Conservation (phyloP, 1,284 basidiomycete species). For the Apiotrichum domesticum region DNA sequence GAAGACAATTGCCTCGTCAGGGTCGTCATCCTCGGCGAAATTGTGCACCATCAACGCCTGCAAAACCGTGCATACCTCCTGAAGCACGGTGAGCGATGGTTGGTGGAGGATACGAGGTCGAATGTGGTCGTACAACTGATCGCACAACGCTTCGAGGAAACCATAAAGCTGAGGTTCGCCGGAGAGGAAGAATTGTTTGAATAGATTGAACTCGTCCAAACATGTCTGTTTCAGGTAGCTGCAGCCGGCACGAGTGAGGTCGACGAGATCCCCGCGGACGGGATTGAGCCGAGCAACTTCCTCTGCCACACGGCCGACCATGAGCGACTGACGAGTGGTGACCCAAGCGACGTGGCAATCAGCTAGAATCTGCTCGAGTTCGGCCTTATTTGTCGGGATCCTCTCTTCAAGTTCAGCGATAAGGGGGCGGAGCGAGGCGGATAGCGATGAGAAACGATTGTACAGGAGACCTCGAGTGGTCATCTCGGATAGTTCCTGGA, state of each 20-base stretch:
- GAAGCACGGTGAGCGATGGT: slow-evolving; percentile 72
- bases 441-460: slow-evolving; percentile 71
- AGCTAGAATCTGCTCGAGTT: slow-evolving; percentile 64
- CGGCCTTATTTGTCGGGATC: slow-evolving; percentile 59
- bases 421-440: slow-evolving; percentile 65
- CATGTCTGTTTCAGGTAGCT: slow-evolving; percentile 84
- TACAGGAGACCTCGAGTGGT: slow-evolving; percentile 80
- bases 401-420: slow-evolving; percentile 77
- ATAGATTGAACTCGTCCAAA: slow-evolving; percentile 77
- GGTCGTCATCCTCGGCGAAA: slow-evolving; percentile 23
- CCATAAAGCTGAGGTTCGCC: slow-evolving; percentile 75
- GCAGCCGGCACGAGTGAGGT: slow-evolving; percentile 79
- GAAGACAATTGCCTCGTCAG: slow-evolving; percentile 19
- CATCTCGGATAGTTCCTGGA: slow-evolving; percentile 69
- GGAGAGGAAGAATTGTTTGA: slow-evolving; percentile 73
- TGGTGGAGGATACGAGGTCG: slow-evolving; percentile 90
- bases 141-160: slow-evolving; percentile 82
- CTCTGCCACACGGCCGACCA: slow-evolving; percentile 63
- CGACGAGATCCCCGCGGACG: slow-evolving; percentile 68
- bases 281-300: slow-evolving; percentile 80
- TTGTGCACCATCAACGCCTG: slow-evolving; percentile 91
- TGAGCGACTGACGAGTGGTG: slow-evolving; percentile 59
- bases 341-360: slow-evolving; percentile 85
- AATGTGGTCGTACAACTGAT: slow-evolving; percentile 86
- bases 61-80: slow-evolving; percentile 87